Percentiles rank a stretch among this genome's conserved stretches.
Conservation (phyloP, 352 stramenopile species). For the Hyaloperonospora brassicae region DNA sequence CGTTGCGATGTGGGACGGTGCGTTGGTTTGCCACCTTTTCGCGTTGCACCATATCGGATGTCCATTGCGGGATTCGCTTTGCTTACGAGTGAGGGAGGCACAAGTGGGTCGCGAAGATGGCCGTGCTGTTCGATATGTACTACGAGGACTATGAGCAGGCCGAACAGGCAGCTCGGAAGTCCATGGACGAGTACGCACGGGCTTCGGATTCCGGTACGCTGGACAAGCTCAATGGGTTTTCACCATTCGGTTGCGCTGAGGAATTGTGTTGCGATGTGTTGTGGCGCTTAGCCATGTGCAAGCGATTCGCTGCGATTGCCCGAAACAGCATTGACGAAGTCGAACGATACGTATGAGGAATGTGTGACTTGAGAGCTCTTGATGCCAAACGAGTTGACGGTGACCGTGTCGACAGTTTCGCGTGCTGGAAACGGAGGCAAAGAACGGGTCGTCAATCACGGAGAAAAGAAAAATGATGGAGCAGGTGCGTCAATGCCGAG, state of each 20-base stretch:
- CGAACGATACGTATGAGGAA: slow-evolving; percentile 51
- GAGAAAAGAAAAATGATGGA: slow-evolving; percentile 44
- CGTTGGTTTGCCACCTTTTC: slow-evolving; percentile 12
- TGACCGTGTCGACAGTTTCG: slow-evolving; percentile 31
- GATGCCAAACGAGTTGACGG: neutral
- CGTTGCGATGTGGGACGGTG: slow-evolving; percentile 13
- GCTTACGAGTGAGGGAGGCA: too few species aligned
- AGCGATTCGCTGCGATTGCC: slow-evolving; percentile 42
- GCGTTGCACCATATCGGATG: slow-evolving; percentile 17
- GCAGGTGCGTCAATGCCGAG: slow-evolving; percentile 38
- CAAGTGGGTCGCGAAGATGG: slow-evolving; percentile 13
- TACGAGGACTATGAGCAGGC: slow-evolving; percentile 43
- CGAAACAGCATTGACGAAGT: slow-evolving; percentile 53
- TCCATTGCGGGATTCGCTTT: neutral
- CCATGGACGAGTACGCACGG: slow-evolving; percentile 39
- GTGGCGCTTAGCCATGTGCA: slow-evolving; percentile 17
- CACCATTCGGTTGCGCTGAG: neutral
- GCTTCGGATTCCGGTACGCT: slow-evolving; percentile 22
- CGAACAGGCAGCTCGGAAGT: slow-evolving; percentile 36
- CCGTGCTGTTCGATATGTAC: slow-evolving; percentile 45
- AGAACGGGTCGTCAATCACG: slow-evolving; percentile 19
- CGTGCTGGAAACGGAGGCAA: slow-evolving; percentile 54
- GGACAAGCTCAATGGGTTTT: neutral
- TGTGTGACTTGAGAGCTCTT: neutral
- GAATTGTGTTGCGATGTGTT: neutral